Evolutionary conservation across 108 stramenopile species (phyloP).

Genomic region (Stephanodiscus minutulus): DNA sequence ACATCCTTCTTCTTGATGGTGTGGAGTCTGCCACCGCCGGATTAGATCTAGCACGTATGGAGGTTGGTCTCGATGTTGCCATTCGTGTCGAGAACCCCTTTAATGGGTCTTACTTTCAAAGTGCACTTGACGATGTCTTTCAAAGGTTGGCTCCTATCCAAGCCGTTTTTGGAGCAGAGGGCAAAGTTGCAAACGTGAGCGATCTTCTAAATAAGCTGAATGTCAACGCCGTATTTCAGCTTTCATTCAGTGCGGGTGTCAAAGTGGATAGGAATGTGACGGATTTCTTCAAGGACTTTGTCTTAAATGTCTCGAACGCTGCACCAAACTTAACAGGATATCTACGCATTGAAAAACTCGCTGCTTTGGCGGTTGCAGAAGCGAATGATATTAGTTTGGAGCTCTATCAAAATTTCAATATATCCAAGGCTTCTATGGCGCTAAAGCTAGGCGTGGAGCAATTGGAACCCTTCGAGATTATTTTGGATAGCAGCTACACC

Average conservation of each 20-base stretch:
- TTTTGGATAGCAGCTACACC: background rate
- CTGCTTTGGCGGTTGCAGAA: slow-evolving; percentile 10
- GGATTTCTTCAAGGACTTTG: slow-evolving; percentile 1
- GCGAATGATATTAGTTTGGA: background rate
- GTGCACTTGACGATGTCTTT: slow-evolving; percentile 11
- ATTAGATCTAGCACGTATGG: slow-evolving; percentile 12
- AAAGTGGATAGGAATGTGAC: background rate
- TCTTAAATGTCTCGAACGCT: background rate
- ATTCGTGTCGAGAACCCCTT: slow-evolving; percentile 15
- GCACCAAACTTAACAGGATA: background rate
- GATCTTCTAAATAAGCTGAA: background rate
- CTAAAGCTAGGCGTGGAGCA: slow-evolving; percentile 14
- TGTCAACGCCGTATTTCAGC: slow-evolving; percentile 13
- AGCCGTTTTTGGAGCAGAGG: slow-evolving; percentile 27
- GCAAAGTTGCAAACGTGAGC: background rate
- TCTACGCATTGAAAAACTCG: slow-evolving; percentile 6
- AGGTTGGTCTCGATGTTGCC: slow-evolving; percentile 24
- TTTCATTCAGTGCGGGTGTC: slow-evolving; percentile 20
- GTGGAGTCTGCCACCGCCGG: slow-evolving; percentile 16
- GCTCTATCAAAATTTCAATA: slow-evolving; percentile 9
- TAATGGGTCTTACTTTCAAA: slow-evolving; percentile 10
- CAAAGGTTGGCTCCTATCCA: slow-evolving; percentile 4
- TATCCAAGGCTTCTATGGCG: background rate
- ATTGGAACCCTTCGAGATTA: slow-evolving; percentile 6
- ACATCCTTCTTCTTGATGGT: no score